Evolutionary conservation across 2,329 filamentous ascomycete species (phyloP), one percentile per base, ranked within the genome.

Genomic region (Endothia cerciana): DNA sequence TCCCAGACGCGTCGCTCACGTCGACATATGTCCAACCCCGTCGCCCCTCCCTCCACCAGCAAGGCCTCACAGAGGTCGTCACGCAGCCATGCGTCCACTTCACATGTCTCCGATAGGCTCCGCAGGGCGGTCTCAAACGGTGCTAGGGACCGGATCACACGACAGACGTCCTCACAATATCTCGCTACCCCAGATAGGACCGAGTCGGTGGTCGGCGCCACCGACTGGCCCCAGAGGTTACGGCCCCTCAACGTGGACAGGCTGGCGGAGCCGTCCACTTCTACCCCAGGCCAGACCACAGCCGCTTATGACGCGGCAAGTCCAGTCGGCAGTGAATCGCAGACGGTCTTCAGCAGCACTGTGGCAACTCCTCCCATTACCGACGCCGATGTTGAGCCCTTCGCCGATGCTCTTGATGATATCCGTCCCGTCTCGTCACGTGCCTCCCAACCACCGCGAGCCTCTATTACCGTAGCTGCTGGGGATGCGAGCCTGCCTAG

Each of bases 401-500:
- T 87, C 68, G 79, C 78, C 28, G 83, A 85, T 33, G 25, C 62
- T 58, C 73, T 76, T 5, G 83, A 86, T 69, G 82, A 85, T 57
- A 79, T 81, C 15, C 76, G 85, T 19, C 79, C 81, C 63, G 78
- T 78, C 73, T 79, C 78, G 28, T 74, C 82, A 65, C 78, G 81
- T 43, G 80, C 80, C 70, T 78, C 82, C 62, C 84, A 80, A 22
- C 75, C 78, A 56, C 77, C 83, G 38, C 82, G 85, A 30, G 80
- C 79, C 58, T 83, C 94, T 60, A 89, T 93, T 72, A 90, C 88
- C 57, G 85, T 90, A 63, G 87, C 89, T 65, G 89, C 90, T 47
- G 91, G 95, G 75, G 94, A 97, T 81, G 93, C 92, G 70, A 97
- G 93, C 78, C 83, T 99, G 68, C 95, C 95, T 62, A 99, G 95